These are phyloP conservation scores for Metschnikowia anglica DNA, from an alignment of 805 yeast genomes.

Conservation along the genomic window DNA sequence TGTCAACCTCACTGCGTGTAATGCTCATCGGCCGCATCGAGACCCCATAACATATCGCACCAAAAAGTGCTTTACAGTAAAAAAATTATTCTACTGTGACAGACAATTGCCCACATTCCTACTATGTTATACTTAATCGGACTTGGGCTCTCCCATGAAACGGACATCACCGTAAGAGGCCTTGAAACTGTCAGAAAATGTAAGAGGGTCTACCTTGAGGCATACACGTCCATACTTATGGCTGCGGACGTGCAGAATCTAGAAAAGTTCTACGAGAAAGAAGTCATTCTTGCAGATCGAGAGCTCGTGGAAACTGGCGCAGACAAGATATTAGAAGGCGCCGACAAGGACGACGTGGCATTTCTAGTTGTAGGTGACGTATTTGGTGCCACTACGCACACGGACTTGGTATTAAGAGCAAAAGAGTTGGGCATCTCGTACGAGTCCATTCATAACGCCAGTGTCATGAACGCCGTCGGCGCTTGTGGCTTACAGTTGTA, in stretches of 20 bases:
- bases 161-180: slow-evolving; percentile 94
- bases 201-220: slow-evolving; percentile 90
- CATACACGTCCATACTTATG: slow-evolving; percentile 93
- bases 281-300: slow-evolving; percentile 86
- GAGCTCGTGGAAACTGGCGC: slow-evolving; percentile 90
- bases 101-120: neutral
- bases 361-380: slow-evolving; percentile 97
- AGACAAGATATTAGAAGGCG: slow-evolving; percentile 75
- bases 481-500: slow-evolving; percentile 95
- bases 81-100: neutral
- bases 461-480: slow-evolving; percentile 98
- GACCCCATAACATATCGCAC: neutral
- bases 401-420: slow-evolving; percentile 90
- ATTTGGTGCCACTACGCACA: slow-evolving; percentile 97
- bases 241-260: slow-evolving; percentile 75
- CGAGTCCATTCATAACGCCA: slow-evolving; percentile 89
- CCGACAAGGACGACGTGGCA: slow-evolving; percentile 81
- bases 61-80: neutral
- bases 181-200: slow-evolving; percentile 79
- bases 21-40: slow-evolving; percentile 9
- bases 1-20: slow-evolving; percentile 4
- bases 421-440: slow-evolving; percentile 76
- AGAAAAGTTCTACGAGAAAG: slow-evolving; percentile 82
- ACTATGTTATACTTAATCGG: slow-evolving; percentile 88
- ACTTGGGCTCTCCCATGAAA: slow-evolving; percentile 81